Conservation (phyloP, 495 filamentous ascomycete genomes). For the Polyplosphaeria fusca region DNA sequence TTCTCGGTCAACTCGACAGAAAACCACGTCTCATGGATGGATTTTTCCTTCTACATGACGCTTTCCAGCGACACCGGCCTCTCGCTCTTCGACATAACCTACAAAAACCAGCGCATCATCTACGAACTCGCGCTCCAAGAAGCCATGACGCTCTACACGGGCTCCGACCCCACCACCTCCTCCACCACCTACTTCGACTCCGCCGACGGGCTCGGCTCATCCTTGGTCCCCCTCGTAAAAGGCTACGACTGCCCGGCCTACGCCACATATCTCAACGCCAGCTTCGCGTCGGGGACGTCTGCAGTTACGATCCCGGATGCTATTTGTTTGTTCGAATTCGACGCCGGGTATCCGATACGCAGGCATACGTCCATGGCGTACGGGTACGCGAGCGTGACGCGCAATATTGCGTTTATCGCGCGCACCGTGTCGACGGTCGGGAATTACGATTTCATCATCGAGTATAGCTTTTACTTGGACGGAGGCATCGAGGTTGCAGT, state of each 20-base stretch:
- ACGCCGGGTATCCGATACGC: slow-evolving; percentile 12
- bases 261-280: slow-evolving; percentile 21
- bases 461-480: slow-evolving; percentile 18
- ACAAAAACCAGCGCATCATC: slow-evolving; percentile 52
- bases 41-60: slow-evolving; percentile 51
- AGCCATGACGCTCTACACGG: slow-evolving; percentile 55
- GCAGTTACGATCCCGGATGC: neutral
- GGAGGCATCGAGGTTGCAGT: slow-evolving; percentile 14
- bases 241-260: slow-evolving; percentile 24
- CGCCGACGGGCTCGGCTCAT: neutral
- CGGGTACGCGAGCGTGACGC: neutral
- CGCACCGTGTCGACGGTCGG: slow-evolving; percentile 15
- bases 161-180: slow-evolving; percentile 48
- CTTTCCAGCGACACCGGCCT: slow-evolving; percentile 48
- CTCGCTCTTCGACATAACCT: slow-evolving; percentile 49
- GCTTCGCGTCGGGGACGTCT: neutral
- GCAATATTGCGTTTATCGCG: slow-evolving; percentile 11
- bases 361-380: neutral
- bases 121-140: slow-evolving; percentile 58
- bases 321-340: slow-evolving; percentile 24
- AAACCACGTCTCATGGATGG: slow-evolving; percentile 55
- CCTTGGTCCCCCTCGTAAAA: slow-evolving; percentile 8
- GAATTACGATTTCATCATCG: slow-evolving; percentile 26
- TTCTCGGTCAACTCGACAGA: slow-evolving; percentile 45
- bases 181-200: slow-evolving; percentile 32